Evolutionary conservation across 768 basidiomycete genomes (phyloP).

Genomic region (Suillus americanus): DNA sequence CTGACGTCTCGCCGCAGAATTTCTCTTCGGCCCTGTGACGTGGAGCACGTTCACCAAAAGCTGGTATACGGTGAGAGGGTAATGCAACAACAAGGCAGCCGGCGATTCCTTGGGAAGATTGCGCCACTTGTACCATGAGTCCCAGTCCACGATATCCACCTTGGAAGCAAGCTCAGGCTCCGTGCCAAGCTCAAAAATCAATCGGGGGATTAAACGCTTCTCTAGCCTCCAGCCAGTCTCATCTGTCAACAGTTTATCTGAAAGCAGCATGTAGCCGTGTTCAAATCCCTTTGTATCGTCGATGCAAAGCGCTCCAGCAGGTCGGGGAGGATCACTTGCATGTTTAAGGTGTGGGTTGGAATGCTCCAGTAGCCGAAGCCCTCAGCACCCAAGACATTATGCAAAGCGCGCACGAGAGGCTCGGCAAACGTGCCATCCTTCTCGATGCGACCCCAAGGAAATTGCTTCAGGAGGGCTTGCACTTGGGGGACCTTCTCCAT

Average conservation of each 20-base stretch:
- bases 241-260: slow-evolving; percentile 30
- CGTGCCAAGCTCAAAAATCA: slow-evolving; percentile 26
- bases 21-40: slow-evolving; percentile 24
- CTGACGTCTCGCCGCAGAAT: slow-evolving; percentile 23
- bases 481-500: slow-evolving; percentile 36
- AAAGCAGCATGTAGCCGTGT: slow-evolving; percentile 34
- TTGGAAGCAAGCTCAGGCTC: slow-evolving; percentile 28
- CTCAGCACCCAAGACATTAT: slow-evolving; percentile 38
- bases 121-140: slow-evolving; percentile 46
- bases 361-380: slow-evolving; percentile 44
- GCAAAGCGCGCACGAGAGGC: slow-evolving; percentile 35
- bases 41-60: slow-evolving; percentile 36
- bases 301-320: slow-evolving; percentile 8
- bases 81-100: slow-evolving; percentile 43
- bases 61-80: slow-evolving; percentile 41
- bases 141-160: slow-evolving; percentile 38
- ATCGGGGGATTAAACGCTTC: slow-evolving; percentile 32
- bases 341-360: slow-evolving; percentile 29
- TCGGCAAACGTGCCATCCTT: slow-evolving; percentile 38
- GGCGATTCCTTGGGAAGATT: slow-evolving; percentile 42
- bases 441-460: slow-evolving; percentile 44
- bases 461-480: slow-evolving; percentile 35
- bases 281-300: slow-evolving; percentile 23
- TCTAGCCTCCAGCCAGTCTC: slow-evolving; percentile 38
- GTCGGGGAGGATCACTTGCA: slow-evolving; percentile 12